phyloP scores from a whole-genome alignment of 2,329 filamentous ascomycete species.

The Exserohilum turcica region DNA sequence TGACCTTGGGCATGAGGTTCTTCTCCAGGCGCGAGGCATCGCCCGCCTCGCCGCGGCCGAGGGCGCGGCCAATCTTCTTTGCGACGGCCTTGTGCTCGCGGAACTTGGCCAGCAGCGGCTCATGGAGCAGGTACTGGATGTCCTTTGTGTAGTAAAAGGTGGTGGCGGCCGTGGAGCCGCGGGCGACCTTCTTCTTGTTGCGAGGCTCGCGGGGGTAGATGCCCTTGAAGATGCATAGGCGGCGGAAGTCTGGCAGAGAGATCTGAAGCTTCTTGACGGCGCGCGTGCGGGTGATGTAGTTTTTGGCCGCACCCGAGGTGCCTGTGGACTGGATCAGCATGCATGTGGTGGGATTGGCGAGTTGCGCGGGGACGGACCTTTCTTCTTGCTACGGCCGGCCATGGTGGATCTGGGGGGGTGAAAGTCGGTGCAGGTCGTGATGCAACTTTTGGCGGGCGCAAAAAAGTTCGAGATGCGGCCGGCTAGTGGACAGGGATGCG shows the following conservation, averaged over 20 bases:
- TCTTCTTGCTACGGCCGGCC: constrained; percentile 56
- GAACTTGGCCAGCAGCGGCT: constrained; percentile 92
- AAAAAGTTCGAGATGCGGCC: constrained; percentile 41
- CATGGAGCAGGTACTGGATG: constrained; percentile 96
- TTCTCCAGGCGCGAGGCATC: constrained; percentile 90
- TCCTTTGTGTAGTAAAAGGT: constrained; percentile 95
- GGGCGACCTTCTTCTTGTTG: constrained; percentile 95
- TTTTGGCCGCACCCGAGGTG: constrained; percentile 89
- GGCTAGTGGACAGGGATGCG: constrained; percentile 28
- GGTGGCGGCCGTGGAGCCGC: constrained; percentile 84
- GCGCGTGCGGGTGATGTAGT: constrained; percentile 97
- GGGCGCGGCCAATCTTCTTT: constrained; percentile 94
- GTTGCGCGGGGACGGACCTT: constrained; percentile 59
- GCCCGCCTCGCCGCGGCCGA: constrained; percentile 87
- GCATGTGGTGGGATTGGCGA: rapidly evolving
- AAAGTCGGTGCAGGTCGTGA: constrained; percentile 7
- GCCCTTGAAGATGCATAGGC: constrained; percentile 99
- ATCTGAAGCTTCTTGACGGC: constrained; percentile 98
- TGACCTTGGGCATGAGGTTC: constrained; percentile 86
- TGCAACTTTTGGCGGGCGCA: constrained; percentile 23
- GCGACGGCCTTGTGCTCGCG: constrained; percentile 95
- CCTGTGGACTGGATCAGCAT: constrained; percentile 54
- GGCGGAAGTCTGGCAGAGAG: constrained; percentile 93
- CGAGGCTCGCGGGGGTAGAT: constrained; percentile 98
- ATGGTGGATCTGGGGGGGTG: constrained; percentile 27